Evolutionary conservation across 805 yeast genomes (phyloP).

Genomic region (Starmera caribaea): DNA sequence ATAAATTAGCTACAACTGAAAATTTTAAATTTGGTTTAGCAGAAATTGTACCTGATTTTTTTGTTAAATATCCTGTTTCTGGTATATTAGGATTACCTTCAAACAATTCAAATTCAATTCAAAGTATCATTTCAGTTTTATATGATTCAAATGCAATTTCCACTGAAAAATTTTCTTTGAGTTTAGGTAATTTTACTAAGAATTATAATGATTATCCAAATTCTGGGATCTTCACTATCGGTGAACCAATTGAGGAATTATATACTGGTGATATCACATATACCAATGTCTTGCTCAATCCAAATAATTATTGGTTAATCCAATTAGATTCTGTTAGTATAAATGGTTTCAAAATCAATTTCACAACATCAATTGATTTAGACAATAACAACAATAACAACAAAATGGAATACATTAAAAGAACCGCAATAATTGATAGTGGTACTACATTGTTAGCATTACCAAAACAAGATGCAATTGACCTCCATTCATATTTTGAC

Average conservation of each 20-base stretch:
- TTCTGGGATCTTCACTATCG: conserved; percentile 35
- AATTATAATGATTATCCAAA: conserved; percentile 18
- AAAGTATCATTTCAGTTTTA: conserved; percentile 33
- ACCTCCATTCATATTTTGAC: conserved; percentile 41
- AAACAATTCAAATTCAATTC: conserved; percentile 23
- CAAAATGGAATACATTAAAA: conserved; percentile 11
- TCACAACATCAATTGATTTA: conserved; percentile 16
- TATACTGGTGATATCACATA: conserved; percentile 33
- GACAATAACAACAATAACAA: conserved; percentile 4
- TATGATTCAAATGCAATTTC: conserved; percentile 25
- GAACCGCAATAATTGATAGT: conserved; percentile 47
- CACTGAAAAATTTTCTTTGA: conserved; percentile 32
- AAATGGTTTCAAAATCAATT: conserved; percentile 22
- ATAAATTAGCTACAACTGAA: conserved; percentile 22
- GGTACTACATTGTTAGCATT: conserved; percentile 57
- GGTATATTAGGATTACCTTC: conserved; percentile 57
- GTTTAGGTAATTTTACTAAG: conserved; percentile 25
- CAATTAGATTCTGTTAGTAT: conserved; percentile 28
- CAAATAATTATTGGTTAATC: conserved; percentile 43
- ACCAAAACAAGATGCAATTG: conserved; percentile 44
- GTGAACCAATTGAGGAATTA: conserved; percentile 26
- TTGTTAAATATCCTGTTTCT: conserved; percentile 40
- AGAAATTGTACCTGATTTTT: conserved; percentile 39
- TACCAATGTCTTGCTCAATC: conserved; percentile 24
- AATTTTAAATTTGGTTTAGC: conserved; percentile 48